phyloP scores from a whole-genome alignment of 2,329 filamentous ascomycete species.

The Xylaria sp. region DNA sequence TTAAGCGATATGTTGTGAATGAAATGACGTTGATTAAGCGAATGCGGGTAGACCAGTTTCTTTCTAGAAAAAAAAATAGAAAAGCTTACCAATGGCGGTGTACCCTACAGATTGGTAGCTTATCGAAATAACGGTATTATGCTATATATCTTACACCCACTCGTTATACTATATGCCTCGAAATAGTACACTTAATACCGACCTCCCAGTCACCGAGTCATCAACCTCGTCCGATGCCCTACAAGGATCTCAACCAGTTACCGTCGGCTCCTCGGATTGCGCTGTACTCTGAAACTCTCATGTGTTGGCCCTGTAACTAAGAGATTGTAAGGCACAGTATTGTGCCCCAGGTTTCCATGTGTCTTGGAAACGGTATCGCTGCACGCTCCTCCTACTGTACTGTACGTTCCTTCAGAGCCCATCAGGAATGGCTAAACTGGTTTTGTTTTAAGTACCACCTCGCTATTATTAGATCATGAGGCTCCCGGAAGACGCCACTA shows the following conservation, averaged over 20 bases:
- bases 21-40: slow-evolving; percentile 7
- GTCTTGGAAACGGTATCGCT: slow-evolving; percentile 13
- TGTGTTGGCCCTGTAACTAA: slow-evolving; percentile 2
- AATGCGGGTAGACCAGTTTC: neutral
- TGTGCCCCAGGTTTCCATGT: slow-evolving; percentile 10
- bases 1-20: neutral
- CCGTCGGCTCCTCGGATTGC: slow-evolving; percentile 3
- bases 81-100: too few relatives aligned
- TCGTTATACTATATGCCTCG: neutral
- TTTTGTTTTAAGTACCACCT: slow-evolving; percentile 21
- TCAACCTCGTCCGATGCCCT: slow-evolving; percentile 8
- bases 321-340: neutral
- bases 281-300: slow-evolving; percentile 7
- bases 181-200: neutral
- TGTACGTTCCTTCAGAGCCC: slow-evolving; percentile 19
- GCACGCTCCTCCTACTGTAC: slow-evolving; percentile 14
- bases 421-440: slow-evolving; percentile 14
- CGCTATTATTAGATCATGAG: slow-evolving; percentile 37
- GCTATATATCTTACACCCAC: neutral
- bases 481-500: slow-evolving; percentile 20
- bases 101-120: too few relatives aligned
- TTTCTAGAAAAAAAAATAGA: neutral
- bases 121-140: neutral
- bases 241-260: slow-evolving; percentile 8
- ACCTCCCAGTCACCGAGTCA: neutral